phyloP scores from a whole-genome alignment of 2,329 filamentous ascomycete species.

The Beauveria bassiana region DNA sequence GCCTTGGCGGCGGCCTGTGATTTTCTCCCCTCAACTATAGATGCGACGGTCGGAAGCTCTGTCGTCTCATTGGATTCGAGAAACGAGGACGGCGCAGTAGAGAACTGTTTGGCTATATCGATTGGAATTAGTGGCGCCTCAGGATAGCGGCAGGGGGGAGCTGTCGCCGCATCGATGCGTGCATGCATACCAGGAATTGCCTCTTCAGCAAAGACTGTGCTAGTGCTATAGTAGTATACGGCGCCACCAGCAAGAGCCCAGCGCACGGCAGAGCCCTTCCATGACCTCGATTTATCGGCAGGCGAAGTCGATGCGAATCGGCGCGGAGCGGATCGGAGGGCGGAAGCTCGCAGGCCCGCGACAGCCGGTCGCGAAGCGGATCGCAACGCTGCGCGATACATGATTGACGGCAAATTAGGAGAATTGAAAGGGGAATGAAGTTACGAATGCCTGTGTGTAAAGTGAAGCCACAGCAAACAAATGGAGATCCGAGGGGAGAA shows the following conservation, averaged over 20 bases:
- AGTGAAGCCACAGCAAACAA: conserved; percentile 3
- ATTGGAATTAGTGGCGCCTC: background rate
- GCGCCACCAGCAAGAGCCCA: conserved; percentile 69
- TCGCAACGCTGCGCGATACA: conserved; percentile 47
- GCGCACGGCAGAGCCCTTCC: conserved; percentile 68
- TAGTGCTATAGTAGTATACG: conserved; percentile 93
- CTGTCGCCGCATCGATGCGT: background rate
- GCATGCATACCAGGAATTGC: conserved; percentile 52
- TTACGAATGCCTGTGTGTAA: background rate
- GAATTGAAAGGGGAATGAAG: conserved; percentile 2
- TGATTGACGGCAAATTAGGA: conserved; percentile 18
- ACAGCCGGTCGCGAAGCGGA: conserved; percentile 38
- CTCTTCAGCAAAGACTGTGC: conserved; percentile 78
- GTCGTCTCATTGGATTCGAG: conserved; percentile 38
- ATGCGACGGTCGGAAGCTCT: conserved; percentile 54
- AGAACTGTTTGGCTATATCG: conserved; percentile 20
- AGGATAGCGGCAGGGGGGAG: background rate
- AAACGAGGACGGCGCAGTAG: conserved; percentile 41
- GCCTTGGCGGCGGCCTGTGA: conserved; percentile 20
- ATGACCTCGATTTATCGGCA: conserved; percentile 63
- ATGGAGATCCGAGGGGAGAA: background rate
- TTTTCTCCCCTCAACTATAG: conserved; percentile 53
- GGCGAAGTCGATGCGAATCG: conserved; percentile 45
- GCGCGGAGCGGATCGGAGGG: conserved; percentile 33
- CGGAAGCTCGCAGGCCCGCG: conserved; percentile 32